These are phyloP conservation scores for Alternaria ventricosa DNA, from an alignment of 2,329 filamentous ascomycete species.

Conservation along the genomic window DNA sequence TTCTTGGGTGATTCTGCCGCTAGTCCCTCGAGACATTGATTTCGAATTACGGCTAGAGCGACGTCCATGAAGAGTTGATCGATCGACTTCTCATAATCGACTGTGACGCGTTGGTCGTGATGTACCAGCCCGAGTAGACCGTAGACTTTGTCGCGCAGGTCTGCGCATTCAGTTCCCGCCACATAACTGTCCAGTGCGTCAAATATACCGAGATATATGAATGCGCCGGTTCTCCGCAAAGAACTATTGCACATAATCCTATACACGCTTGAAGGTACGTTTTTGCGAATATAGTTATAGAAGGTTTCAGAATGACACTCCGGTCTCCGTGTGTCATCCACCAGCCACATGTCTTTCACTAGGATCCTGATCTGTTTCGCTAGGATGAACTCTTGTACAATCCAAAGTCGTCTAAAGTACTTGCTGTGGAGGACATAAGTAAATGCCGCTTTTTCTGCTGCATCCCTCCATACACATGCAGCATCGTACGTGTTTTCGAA, in stretches of 20 bases:
- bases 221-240: background rate
- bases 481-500: background rate
- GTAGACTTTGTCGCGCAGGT: background rate
- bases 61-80: background rate
- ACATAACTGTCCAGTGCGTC: background rate
- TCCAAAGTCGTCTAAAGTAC: background rate
- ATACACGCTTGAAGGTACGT: background rate
- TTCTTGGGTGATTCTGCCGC: no score
- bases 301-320: background rate
- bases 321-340: rapidly evolving
- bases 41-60: rapidly evolving
- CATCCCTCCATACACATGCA: background rate
- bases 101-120: background rate
- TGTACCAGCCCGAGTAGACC: background rate
- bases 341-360: background rate
- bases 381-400: background rate
- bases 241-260: background rate
- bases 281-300: no score
- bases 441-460: rapidly evolving
- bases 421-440: background rate
- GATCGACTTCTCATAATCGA: background rate
- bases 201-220: background rate
- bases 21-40: background rate
- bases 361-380: background rate
- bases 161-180: background rate